Percentiles rank a stretch among this genome's conserved stretches.
These are phyloP conservation scores for Fraxinus sp. DNA, from an alignment of 305 asterid species.

Conservation along the genomic window DNA sequence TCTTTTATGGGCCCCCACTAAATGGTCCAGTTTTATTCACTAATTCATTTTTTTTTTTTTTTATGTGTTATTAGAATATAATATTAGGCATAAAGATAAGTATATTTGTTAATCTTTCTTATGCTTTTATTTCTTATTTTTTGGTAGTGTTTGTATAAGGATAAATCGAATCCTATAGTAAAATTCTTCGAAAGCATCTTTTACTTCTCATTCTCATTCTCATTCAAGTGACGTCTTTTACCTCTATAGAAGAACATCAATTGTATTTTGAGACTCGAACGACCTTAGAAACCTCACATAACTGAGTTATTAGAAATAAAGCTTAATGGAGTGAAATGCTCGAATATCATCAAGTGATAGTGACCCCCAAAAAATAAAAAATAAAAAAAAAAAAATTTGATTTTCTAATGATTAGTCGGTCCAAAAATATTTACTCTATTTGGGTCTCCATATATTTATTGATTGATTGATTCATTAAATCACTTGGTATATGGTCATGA, in stretches of 20 bases:
- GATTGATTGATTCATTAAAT: not conserved
- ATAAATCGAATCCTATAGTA: not conserved
- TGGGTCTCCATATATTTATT: not conserved
- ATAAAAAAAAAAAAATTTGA: not conserved
- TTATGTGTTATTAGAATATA: not conserved
- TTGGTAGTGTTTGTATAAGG: not conserved
- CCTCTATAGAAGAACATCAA: not conserved
- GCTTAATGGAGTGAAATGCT: not conserved
- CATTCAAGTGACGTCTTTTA: not conserved
- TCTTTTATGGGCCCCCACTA: conserved; percentile 5
- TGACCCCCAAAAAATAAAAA: not conserved
- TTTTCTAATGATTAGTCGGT: not conserved
- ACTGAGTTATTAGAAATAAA: not conserved
- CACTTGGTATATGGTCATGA: not conserved
- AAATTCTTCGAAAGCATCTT: not conserved
- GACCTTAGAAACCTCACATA: not conserved
- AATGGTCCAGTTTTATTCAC: not conserved
- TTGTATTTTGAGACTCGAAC: not conserved
- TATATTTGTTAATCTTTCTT: not conserved
- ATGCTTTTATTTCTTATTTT: too few species aligned
- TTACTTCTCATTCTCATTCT: not conserved
- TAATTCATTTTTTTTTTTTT: not conserved
- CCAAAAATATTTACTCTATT: not conserved
- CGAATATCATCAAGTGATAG: not conserved
- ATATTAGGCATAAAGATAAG: not conserved